A percentile compares a stretch with the other conserved stretches of the same genome.
Evolutionary conservation across 2,329 filamentous ascomycete genomes (phyloP).

Genomic region (Xylariaceae sp.): DNA sequence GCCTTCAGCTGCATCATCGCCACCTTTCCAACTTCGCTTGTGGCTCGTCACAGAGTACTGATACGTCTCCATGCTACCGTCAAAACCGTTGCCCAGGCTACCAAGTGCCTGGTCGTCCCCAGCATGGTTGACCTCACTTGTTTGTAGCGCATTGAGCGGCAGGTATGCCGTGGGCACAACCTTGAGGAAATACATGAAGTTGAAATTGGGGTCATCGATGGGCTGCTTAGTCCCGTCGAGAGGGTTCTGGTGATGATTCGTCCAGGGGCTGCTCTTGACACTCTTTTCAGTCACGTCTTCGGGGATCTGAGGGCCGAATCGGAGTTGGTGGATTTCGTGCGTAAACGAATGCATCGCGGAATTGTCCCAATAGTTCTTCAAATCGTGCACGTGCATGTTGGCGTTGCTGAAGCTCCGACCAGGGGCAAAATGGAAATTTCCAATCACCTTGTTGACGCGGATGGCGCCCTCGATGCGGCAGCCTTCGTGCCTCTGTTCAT

Average conservation of each 20-base stretch:
- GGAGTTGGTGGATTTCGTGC: conserved; percentile 81
- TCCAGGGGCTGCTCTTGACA: conserved; percentile 60
- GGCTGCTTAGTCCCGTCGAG: conserved; percentile 75
- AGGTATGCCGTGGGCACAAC: conserved; percentile 95
- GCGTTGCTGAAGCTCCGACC: conserved; percentile 94
- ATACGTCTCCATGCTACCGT: conserved; percentile 91
- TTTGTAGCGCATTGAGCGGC: conserved; percentile 72
- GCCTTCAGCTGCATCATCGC: conserved; percentile 78
- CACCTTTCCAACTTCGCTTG: conserved; percentile 80
- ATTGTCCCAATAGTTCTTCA: conserved; percentile 88
- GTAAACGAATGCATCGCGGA: conserved; percentile 79
- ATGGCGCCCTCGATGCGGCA: conserved; percentile 90
- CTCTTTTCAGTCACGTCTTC: conserved; percentile 60
- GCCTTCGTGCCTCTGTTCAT: conserved; percentile 83
- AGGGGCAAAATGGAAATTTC: conserved; percentile 97
- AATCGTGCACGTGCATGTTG: conserved; percentile 95
- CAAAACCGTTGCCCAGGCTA: conserved; percentile 58
- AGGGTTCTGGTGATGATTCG: conserved; percentile 87
- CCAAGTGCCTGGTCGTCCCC: conserved; percentile 59
- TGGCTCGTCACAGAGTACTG: conserved; percentile 98
- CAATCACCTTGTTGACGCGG: conserved; percentile 96
- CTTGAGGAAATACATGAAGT: conserved; percentile 99
- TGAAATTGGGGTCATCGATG: conserved; percentile 78
- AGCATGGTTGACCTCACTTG: conserved; percentile 33
- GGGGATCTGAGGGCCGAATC: conserved; percentile 89